A percentile compares a stretch with the other conserved stretches of the same genome.
These are phyloP conservation scores for Paramecium caudatum DNA, from an alignment of 73 alveolate species.

Conservation along the genomic window DNA sequence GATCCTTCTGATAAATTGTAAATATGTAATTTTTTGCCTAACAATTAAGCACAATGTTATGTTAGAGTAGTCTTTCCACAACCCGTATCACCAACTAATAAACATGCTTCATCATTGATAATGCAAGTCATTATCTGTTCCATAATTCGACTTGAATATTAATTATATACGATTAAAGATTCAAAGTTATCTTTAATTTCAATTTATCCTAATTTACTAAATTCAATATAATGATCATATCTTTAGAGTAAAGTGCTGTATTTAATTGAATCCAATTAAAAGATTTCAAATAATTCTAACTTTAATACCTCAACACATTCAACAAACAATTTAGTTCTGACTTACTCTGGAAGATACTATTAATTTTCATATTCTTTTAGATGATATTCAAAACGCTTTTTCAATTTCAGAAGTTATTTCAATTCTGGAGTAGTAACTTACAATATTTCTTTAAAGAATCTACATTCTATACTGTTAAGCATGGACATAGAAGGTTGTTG, in stretches of 20 bases:
- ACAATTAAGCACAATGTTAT: constrained; percentile 89
- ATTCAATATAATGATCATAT: constrained; percentile 42
- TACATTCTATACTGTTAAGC: background rate
- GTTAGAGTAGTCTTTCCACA: constrained; percentile 97
- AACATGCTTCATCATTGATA: constrained; percentile 83
- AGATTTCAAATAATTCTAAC: background rate
- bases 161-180: constrained; percentile 76
- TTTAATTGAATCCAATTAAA: constrained; percentile 16
- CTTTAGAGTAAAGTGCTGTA: background rate
- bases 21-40: constrained; percentile 92
- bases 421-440: background rate
- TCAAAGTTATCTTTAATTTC: constrained; percentile 3
- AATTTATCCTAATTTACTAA: constrained; percentile 37
- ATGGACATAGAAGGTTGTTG: background rate
- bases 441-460: constrained; percentile 24
- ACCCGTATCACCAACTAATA: constrained; percentile 99
- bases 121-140: constrained; percentile 85
- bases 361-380: constrained; percentile 6
- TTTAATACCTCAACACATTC: constrained; percentile 29
- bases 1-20: constrained; percentile 96
- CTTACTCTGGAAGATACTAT: constrained; percentile 46
- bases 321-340: constrained; percentile 2
- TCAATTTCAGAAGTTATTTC: background rate
- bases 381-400: background rate
- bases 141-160: constrained; percentile 78